A percentile compares a stretch with the other conserved stretches of the same genome.
Evolutionary conservation across 345 rosid genomes (phyloP).

Genomic region (Noccaea bulbosa): DNA sequence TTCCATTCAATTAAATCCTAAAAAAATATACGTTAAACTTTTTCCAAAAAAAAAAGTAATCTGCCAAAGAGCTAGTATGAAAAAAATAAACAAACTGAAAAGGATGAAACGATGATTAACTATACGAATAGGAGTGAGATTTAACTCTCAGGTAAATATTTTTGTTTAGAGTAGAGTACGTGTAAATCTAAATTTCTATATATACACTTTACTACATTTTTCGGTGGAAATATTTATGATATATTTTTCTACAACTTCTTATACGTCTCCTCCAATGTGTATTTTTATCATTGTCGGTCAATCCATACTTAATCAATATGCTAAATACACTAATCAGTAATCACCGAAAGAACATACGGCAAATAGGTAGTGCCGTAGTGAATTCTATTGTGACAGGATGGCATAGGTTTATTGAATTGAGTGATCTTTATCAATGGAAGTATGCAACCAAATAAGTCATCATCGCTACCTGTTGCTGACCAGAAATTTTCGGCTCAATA

Average conservation of each 20-base stretch:
- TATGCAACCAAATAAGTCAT: not conserved
- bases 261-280: not conserved
- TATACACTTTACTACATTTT: not conserved
- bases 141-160: not conserved
- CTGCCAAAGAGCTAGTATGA: too few relatives aligned
- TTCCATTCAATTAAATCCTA: not conserved
- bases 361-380: not conserved
- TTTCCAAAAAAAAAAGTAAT: too few relatives aligned
- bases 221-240: not conserved
- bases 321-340: not conserved
- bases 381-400: conserved; percentile 12
- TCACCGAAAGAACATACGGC: conserved; percentile 18
- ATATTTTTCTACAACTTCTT: not conserved
- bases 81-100: too few relatives aligned
- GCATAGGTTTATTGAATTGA: conserved; percentile 24
- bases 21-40: too few relatives aligned
- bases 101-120: too few relatives aligned
- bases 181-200: not conserved
- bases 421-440: conserved; percentile 11
- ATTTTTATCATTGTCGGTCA: conserved; percentile 5
- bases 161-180: not conserved
- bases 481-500: conserved; percentile 17
- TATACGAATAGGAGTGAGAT: not conserved
- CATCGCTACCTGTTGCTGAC: conserved; percentile 35
- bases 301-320: not conserved